Evolutionary conservation across 2,329 filamentous ascomycete species (phyloP).

Genomic region (Trichophyton mentagrophytes): DNA sequence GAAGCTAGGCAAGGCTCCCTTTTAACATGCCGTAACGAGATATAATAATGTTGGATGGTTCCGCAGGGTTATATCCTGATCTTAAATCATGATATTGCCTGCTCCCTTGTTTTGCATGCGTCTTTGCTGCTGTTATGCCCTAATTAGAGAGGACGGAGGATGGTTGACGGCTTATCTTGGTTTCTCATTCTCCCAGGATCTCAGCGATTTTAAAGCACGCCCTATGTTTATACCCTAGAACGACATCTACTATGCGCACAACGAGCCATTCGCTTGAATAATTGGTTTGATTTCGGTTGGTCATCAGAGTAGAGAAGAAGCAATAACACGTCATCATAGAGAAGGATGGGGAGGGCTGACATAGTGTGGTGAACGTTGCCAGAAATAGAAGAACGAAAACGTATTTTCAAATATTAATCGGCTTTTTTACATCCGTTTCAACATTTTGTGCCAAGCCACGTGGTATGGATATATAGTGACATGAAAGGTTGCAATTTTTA

Average conservation of each 20-base stretch:
- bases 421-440: background rate
- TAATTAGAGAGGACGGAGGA: background rate
- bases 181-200: background rate
- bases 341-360: background rate
- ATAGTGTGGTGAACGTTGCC: background rate
- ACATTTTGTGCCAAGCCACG: background rate
- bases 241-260: background rate
- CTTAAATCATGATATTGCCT: too few relatives aligned
- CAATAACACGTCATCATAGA: background rate
- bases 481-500: conserved; percentile 1
- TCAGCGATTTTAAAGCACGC: too few relatives aligned
- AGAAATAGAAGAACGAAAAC: conserved; percentile 1
- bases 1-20: conserved; percentile 36
- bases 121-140: too few relatives aligned
- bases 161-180: background rate
- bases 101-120: too few relatives aligned
- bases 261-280: background rate
- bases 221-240: background rate
- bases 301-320: background rate
- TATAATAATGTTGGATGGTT: background rate
- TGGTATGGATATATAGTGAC: background rate
- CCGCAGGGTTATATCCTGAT: background rate
- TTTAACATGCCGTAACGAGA: background rate
- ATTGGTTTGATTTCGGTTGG: background rate
- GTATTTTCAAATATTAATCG: background rate